Evolutionary conservation across 2,329 filamentous ascomycete species (phyloP).

Genomic region (Anthostomella pinea): DNA sequence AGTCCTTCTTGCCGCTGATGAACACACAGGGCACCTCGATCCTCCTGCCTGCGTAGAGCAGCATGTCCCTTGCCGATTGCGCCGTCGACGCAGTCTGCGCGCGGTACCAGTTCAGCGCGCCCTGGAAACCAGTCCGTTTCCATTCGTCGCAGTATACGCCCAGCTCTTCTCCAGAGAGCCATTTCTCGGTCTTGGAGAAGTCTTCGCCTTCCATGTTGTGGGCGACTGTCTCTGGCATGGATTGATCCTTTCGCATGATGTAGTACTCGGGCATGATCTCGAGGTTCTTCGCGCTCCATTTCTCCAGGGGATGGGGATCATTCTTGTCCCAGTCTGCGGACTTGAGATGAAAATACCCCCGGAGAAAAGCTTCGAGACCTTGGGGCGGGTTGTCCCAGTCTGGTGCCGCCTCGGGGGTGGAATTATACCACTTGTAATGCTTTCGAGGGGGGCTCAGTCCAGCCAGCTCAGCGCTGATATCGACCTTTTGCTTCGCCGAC

Average conservation of each 20-base stretch:
- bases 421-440: slow-evolving; percentile 69
- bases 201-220: slow-evolving; percentile 54
- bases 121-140: slow-evolving; percentile 61
- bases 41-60: slow-evolving; percentile 57
- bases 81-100: slow-evolving; percentile 50
- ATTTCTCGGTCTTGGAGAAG: slow-evolving; percentile 39
- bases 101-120: slow-evolving; percentile 66
- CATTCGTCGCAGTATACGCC: slow-evolving; percentile 60
- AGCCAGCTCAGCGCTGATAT: slow-evolving; percentile 57
- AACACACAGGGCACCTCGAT: slow-evolving; percentile 61
- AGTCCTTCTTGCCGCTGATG: slow-evolving; percentile 61
- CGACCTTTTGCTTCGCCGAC: slow-evolving; percentile 19
- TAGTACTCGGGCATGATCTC: slow-evolving; percentile 65
- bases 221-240: slow-evolving; percentile 58
- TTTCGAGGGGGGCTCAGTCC: slow-evolving; percentile 56
- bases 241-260: slow-evolving; percentile 56
- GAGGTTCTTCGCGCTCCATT: slow-evolving; percentile 56
- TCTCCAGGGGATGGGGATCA: slow-evolving; percentile 48
- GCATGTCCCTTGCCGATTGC: slow-evolving; percentile 46
- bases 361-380: slow-evolving; percentile 54
- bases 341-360: slow-evolving; percentile 68
- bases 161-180: slow-evolving; percentile 59
- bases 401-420: slow-evolving; percentile 46
- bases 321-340: slow-evolving; percentile 59
- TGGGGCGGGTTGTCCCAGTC: slow-evolving; percentile 37